Evolutionary conservation across 23 red algal species (phyloP).

Genomic region (Gracilariopsis chorda): DNA sequence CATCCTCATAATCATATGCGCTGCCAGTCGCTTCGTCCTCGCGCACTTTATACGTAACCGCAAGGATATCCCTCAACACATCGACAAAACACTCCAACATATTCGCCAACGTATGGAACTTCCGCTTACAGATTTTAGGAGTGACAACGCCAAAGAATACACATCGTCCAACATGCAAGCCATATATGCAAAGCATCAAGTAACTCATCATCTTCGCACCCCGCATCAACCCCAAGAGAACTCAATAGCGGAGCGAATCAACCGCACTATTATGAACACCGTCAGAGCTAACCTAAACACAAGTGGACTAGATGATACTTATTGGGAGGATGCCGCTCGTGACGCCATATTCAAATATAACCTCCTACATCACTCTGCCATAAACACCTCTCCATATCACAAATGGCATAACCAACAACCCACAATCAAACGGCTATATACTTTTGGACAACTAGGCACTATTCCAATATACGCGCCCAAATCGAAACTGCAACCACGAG

Average conservation of each 20-base stretch:
- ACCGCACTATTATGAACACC: not conserved
- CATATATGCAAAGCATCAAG: not conserved
- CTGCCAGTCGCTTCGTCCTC: not conserved
- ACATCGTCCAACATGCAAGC: not conserved
- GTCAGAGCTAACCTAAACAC: not conserved
- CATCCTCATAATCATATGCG: not conserved
- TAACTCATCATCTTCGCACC: not conserved
- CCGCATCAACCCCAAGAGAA: slow-evolving; percentile 28
- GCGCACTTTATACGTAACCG: not conserved
- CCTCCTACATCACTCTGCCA: not conserved
- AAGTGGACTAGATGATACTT: not conserved
- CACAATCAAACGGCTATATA: not conserved
- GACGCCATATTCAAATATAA: too few species aligned
- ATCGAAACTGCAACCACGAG: not conserved
- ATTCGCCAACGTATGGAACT: not conserved
- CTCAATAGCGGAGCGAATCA: not conserved
- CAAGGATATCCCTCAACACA: not conserved
- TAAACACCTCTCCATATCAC: not conserved
- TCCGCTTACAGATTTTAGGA: not conserved
- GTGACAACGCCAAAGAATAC: slow-evolving; percentile 10
- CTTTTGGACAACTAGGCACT: not conserved
- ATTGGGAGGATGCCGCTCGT: slow-evolving; percentile 9
- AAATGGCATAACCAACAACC: not conserved
- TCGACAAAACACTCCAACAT: not conserved
- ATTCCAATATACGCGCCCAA: not conserved